Conservation (phyloP, 768 basidiomycete species). For the Boletus rex-veris region DNA sequence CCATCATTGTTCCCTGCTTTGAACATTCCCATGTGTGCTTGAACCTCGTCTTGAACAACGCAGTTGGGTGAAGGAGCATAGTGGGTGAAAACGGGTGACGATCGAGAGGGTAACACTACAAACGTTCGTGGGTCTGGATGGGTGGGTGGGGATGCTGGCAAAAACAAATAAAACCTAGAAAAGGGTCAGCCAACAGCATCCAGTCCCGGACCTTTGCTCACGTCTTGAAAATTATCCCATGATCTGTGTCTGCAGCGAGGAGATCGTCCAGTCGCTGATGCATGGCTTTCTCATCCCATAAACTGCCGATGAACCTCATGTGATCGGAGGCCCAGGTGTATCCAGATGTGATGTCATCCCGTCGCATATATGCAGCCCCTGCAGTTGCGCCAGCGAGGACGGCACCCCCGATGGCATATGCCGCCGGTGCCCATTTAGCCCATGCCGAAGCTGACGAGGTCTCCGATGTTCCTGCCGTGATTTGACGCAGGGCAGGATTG, state of each 20-base stretch:
- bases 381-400: slow-evolving; percentile 79
- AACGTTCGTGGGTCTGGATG: slow-evolving; percentile 67
- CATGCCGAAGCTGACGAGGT: slow-evolving; percentile 37
- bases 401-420: slow-evolving; percentile 70
- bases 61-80: slow-evolving; percentile 68
- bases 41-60: slow-evolving; percentile 69
- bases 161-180: slow-evolving; percentile 70
- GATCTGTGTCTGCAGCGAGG: slow-evolving; percentile 53
- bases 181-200: not conserved
- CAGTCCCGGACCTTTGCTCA: slow-evolving; percentile 36
- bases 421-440: slow-evolving; percentile 66
- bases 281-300: slow-evolving; percentile 77
- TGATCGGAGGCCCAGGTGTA: slow-evolving; percentile 82
- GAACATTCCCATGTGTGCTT: slow-evolving; percentile 91
- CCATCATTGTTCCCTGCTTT: slow-evolving; percentile 77
- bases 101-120: slow-evolving; percentile 61
- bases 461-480: slow-evolving; percentile 29
- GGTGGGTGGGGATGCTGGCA: slow-evolving; percentile 66
- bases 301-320: slow-evolving; percentile 80
- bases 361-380: slow-evolving; percentile 78
- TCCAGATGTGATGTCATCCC: slow-evolving; percentile 67
- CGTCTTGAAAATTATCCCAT: slow-evolving; percentile 72
- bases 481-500: slow-evolving; percentile 28
- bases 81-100: slow-evolving; percentile 44
- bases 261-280: slow-evolving; percentile 59